Conservation (phyloP, 164 flowering plant species). For the Annona cherimola region DNA sequence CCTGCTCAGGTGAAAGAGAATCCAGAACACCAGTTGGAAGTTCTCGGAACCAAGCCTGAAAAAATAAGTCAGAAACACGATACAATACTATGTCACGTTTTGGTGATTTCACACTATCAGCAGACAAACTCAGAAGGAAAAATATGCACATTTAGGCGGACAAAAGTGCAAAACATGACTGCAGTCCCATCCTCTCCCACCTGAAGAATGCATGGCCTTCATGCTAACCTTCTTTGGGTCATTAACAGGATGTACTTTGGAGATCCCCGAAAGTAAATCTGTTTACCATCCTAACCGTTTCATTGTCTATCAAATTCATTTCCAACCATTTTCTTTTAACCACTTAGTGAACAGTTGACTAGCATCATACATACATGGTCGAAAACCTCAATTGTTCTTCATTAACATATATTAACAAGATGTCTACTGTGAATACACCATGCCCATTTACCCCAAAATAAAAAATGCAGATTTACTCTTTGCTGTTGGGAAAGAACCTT, state of each 20-base stretch:
- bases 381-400: not conserved
- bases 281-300: not conserved
- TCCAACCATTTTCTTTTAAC: not conserved
- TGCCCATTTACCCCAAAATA: too few relatives aligned
- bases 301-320: not conserved
- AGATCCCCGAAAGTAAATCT: not conserved
- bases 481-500: too few relatives aligned
- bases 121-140: too few relatives aligned
- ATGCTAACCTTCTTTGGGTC: too few relatives aligned
- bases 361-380: not conserved
- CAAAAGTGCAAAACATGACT: too few relatives aligned
- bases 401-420: not conserved
- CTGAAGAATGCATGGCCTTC: too few relatives aligned
- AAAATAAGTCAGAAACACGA: not conserved
- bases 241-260: too few relatives aligned
- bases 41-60: slow-evolving; percentile 89
- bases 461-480: too few relatives aligned
- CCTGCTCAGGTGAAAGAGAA: slow-evolving; percentile 66
- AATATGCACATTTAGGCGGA: too few relatives aligned
- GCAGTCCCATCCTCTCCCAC: too few relatives aligned
- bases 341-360: not conserved
- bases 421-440: not conserved
- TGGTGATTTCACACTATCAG: not conserved
- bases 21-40: slow-evolving; percentile 78
- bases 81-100: not conserved